These are phyloP conservation scores for Penicillium glabrum DNA, from an alignment of 2,329 filamentous ascomycete species.

Conservation along the genomic window DNA sequence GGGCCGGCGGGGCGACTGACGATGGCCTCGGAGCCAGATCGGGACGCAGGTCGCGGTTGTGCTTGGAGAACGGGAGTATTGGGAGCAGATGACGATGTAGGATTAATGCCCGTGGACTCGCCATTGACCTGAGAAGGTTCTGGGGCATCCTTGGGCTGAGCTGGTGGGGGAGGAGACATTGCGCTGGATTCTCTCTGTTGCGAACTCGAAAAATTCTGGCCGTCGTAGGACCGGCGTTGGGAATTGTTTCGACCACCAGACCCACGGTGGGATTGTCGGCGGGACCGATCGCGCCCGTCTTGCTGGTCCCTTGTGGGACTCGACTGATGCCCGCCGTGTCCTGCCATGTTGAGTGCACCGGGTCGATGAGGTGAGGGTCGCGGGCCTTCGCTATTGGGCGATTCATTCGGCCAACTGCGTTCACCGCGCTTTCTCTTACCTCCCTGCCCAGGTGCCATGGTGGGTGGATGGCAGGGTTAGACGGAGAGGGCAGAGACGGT, in stretches of 20 bases:
- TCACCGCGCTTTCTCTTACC: slow-evolving; percentile 58
- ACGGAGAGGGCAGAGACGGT: slow-evolving; percentile 28
- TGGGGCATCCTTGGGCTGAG: slow-evolving; percentile 27
- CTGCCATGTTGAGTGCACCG: slow-evolving; percentile 52
- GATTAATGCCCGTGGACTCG: slow-evolving; percentile 10
- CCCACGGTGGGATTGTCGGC: slow-evolving; percentile 40
- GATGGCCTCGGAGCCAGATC: slow-evolving; percentile 18
- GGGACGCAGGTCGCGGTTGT: slow-evolving; percentile 20
- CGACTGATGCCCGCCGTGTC: slow-evolving; percentile 42
- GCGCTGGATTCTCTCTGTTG: slow-evolving; percentile 24
- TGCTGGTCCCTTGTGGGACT: slow-evolving; percentile 35
- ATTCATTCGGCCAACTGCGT: slow-evolving; percentile 45
- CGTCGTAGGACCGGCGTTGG: slow-evolving; percentile 37
- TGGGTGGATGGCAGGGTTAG: slow-evolving; percentile 26
- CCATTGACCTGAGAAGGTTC: slow-evolving; percentile 33
- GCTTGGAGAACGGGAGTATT: slow-evolving; percentile 16
- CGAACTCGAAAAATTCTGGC: slow-evolving; percentile 32
- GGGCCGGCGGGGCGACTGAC: slow-evolving; percentile 20
- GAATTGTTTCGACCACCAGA: slow-evolving; percentile 34
- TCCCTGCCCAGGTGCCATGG: slow-evolving; percentile 52
- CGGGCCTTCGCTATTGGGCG: slow-evolving; percentile 35
- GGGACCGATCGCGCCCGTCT: slow-evolving; percentile 40
- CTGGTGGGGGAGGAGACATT: slow-evolving; percentile 32
- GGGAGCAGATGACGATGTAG: slow-evolving; percentile 24
- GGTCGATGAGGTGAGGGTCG: slow-evolving; percentile 50